Conservation (phyloP, 2,329 filamentous ascomycete genomes). For the Tolypocladium pustulatum region DNA sequence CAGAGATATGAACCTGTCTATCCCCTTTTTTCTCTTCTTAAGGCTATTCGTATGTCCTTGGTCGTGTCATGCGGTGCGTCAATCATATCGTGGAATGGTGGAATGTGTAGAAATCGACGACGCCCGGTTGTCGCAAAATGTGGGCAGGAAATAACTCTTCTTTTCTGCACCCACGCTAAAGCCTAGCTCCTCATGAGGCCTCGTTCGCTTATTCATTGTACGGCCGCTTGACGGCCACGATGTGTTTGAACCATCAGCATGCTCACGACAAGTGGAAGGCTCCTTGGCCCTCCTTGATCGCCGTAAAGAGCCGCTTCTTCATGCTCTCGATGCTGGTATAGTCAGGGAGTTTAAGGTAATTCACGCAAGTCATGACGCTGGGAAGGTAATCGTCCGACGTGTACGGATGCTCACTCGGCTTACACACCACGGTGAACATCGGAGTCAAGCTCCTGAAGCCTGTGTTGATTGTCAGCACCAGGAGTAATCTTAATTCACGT, state of each 20-base stretch:
- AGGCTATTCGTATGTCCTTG: conserved; percentile 3
- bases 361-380: conserved; percentile 99
- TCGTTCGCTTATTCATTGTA: not conserved
- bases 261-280: conserved; percentile 84
- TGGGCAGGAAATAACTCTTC: conserved; percentile 1
- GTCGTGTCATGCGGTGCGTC: conserved; percentile 14
- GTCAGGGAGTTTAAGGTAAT: conserved; percentile 95
- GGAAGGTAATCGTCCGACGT: conserved; percentile 96
- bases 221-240: not conserved
- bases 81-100: conserved; percentile 7
- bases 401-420: conserved; percentile 91
- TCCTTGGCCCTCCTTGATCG: conserved; percentile 91
- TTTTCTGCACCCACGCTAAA: not conserved
- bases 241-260: not conserved
- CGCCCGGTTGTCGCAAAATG: not conserved
- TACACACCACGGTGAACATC: conserved; percentile 98
- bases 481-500: not conserved
- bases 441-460: conserved; percentile 95
- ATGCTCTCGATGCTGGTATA: conserved; percentile 74
- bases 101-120: conserved; percentile 1
- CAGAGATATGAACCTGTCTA: conserved; percentile 10
- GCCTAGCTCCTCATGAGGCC: not conserved
- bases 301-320: conserved; percentile 67
- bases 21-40: conserved; percentile 11
- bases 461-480: conserved; percentile 30